Conservation (phyloP, 805 yeast genomes). For the Komagataella mondaviorum region DNA sequence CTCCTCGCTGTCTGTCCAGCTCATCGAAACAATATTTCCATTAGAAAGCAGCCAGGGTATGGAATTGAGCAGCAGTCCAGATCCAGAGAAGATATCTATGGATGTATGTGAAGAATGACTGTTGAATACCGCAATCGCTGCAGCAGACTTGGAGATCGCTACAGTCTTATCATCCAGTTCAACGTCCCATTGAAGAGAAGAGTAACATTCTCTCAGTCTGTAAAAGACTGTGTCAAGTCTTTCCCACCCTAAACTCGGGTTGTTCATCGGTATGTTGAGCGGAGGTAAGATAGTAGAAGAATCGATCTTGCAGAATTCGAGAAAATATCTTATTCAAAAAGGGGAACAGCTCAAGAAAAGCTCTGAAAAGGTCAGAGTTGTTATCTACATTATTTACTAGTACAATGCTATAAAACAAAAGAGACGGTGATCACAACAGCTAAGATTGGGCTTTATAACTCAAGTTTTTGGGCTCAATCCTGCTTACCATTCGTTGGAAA, state of each 20-base stretch:
- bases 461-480: not conserved
- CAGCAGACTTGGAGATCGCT: conserved; percentile 35
- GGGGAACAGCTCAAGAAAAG: not conserved
- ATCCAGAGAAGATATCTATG: conserved; percentile 19
- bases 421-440: not conserved
- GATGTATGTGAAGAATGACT: conserved; percentile 9
- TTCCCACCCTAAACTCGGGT: conserved; percentile 61
- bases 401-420: not conserved
- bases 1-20: conserved; percentile 39
- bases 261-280: conserved; percentile 7
- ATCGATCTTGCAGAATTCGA: not conserved
- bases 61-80: conserved; percentile 15
- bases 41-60: conserved; percentile 31
- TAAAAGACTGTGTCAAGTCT: conserved; percentile 60
- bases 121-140: conserved; percentile 40
- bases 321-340: not conserved
- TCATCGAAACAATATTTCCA: conserved; percentile 39
- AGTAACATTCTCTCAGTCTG: conserved; percentile 38
- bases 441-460: no score
- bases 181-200: conserved; percentile 36
- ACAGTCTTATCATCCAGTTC: conserved; percentile 28
- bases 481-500: not conserved
- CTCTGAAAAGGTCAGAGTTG: not conserved
- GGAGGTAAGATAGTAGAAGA: not conserved
- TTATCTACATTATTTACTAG: not conserved